These are phyloP conservation scores for Teratosphaeria viscida DNA, from an alignment of 2,329 filamentous ascomycete genomes.

Conservation along the genomic window DNA sequence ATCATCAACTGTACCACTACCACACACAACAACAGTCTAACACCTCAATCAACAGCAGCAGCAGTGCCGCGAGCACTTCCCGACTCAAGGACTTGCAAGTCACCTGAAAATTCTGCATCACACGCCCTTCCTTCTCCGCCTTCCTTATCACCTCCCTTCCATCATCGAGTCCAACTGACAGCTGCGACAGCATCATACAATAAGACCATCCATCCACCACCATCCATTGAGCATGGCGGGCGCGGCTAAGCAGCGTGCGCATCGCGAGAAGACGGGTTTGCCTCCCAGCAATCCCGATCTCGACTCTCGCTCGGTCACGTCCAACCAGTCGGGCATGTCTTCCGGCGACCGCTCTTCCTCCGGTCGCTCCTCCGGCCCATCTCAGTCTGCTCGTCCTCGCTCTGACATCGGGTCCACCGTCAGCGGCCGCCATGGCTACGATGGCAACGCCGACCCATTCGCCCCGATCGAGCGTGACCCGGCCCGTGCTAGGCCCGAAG, in stretches of 20 bases:
- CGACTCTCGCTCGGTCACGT: neutral
- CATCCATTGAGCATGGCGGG: constrained; percentile 25
- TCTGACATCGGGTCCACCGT: constrained; percentile 10
- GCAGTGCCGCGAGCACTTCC: neutral
- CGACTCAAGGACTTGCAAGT: neutral
- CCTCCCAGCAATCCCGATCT: neutral
- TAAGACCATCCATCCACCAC: neutral
- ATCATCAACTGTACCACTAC: constrained; percentile 2
- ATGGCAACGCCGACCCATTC: constrained; percentile 7
- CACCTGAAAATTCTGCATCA: neutral
- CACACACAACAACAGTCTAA: neutral
- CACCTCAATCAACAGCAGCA: neutral
- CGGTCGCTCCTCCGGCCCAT: constrained; percentile 9
- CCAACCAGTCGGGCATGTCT: neutral
- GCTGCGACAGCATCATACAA: neutral
- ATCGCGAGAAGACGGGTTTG: constrained; percentile 14
- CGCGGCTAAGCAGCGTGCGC: constrained; percentile 25
- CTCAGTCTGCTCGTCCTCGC: constrained; percentile 5
- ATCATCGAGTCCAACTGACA: neutral
- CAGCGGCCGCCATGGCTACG: constrained; percentile 1
- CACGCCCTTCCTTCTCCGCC: neutral
- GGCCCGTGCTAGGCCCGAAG: neutral
- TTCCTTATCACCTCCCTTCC: neutral
- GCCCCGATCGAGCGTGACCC: constrained; percentile 3
- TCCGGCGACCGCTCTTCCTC: constrained; percentile 12